These are phyloP conservation scores for Orbilia javanica DNA, from an alignment of 2,329 filamentous ascomycete genomes.

Conservation along the genomic window DNA sequence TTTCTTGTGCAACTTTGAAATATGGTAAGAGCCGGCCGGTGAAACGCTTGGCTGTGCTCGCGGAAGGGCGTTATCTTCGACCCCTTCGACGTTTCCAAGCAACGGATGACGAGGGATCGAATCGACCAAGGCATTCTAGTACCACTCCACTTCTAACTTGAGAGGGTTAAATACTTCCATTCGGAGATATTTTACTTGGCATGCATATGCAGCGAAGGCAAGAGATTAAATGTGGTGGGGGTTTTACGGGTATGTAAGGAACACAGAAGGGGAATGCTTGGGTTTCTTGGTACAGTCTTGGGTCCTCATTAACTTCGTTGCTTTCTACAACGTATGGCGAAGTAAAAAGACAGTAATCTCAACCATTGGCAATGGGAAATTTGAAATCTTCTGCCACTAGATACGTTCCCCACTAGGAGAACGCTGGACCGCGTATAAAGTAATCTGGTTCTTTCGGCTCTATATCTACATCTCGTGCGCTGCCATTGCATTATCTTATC, in stretches of 20 bases:
- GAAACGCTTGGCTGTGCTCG: constrained; percentile 27
- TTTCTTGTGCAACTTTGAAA: constrained; percentile 14
- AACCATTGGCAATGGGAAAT: too few relatives aligned
- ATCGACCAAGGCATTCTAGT: constrained; percentile 30
- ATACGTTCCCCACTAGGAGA: too few relatives aligned
- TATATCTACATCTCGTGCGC: too few relatives aligned
- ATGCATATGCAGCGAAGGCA: too few relatives aligned
- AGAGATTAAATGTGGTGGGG: background rate
- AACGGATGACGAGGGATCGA: constrained; percentile 2
- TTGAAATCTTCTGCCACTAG: too few relatives aligned
- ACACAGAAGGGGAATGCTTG: constrained; percentile 21
- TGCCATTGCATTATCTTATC: too few relatives aligned
- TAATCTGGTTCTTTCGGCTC: too few relatives aligned
- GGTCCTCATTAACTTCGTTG: too few relatives aligned
- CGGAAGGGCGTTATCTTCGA: background rate
- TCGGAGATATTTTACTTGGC: constrained; percentile 47
- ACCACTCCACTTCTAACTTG: background rate
- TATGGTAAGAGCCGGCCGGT: constrained; percentile 1
- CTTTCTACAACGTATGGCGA: too few relatives aligned
- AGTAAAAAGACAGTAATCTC: too few relatives aligned
- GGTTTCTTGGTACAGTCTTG: constrained; percentile 2
- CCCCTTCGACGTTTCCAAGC: background rate
- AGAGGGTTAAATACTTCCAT: background rate
- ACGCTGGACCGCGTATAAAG: too few relatives aligned
- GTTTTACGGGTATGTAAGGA: constrained; percentile 41